Conservation (phyloP, 1,139 yeast genomes). For the Sugiyamaella sp. region DNA sequence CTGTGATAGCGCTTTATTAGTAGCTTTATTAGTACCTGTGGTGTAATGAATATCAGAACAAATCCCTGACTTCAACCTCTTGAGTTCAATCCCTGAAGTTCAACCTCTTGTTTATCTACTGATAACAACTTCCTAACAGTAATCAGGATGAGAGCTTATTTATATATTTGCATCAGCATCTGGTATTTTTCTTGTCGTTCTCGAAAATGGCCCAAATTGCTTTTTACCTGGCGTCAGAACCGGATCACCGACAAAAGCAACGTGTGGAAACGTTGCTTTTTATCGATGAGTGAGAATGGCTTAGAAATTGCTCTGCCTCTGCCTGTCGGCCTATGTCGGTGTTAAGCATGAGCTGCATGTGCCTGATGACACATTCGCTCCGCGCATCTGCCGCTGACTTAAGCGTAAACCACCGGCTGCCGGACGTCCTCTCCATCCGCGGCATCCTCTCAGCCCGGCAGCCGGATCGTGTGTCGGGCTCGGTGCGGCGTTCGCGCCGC, state of each 20-base stretch:
- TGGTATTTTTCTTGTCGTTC: neutral
- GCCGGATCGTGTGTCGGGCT: no score
- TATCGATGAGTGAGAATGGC: neutral
- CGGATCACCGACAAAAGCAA: conserved; percentile 18
- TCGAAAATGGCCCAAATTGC: conserved; percentile 2
- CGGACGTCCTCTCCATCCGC: neutral
- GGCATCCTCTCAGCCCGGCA: neutral
- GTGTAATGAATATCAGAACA: no score
- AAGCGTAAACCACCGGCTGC: neutral
- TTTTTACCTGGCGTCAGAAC: neutral
- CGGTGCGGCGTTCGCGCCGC: no score
- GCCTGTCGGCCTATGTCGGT: no score
- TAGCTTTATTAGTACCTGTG: no score
- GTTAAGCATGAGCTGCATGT: no score
- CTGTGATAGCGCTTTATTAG: no score
- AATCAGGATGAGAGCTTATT: neutral
- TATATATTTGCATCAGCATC: neutral
- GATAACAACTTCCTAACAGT: no score
- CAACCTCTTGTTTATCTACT: no score
- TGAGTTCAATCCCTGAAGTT: no score
- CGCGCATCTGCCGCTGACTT: conserved; percentile 2
- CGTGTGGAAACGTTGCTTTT: conserved; percentile 4
- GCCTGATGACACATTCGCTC: conserved; percentile 7
- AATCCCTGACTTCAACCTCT: no score
- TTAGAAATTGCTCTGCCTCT: neutral